These are phyloP conservation scores for Stachybotrys chartarum DNA, from an alignment of 2,329 filamentous ascomycete species.

Conservation along the genomic window DNA sequence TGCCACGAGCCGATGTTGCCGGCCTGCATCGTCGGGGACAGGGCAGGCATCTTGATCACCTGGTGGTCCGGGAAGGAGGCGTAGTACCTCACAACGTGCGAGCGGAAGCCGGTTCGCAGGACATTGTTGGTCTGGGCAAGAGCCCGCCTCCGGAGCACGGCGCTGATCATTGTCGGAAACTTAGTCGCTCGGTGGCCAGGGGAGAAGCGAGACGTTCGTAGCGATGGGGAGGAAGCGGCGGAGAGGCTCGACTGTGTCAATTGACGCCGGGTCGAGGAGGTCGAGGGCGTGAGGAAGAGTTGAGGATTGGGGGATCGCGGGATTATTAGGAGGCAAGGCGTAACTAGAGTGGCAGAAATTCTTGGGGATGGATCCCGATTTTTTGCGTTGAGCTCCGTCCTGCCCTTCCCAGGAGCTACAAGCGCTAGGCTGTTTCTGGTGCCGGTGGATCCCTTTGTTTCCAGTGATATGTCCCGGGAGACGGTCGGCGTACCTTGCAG, in stretches of 20 bases:
- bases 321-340: constrained; percentile 23
- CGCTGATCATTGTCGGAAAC: constrained; percentile 47
- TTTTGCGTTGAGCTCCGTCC: constrained; percentile 35
- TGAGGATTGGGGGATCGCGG: constrained; percentile 10
- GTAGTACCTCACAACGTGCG: constrained; percentile 55
- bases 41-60: constrained; percentile 93
- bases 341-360: constrained; percentile 23
- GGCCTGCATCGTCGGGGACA: constrained; percentile 95
- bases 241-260: constrained; percentile 4
- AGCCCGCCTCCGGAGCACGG: constrained; percentile 55
- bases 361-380: constrained; percentile 30
- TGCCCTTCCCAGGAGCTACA: constrained; percentile 23
- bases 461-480: neutral
- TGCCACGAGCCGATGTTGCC: constrained; percentile 97
- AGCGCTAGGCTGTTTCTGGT: constrained; percentile 22
- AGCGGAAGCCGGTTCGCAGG: constrained; percentile 43
- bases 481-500: neutral
- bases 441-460: neutral
- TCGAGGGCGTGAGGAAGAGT: constrained; percentile 9
- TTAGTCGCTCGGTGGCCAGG: constrained; percentile 3
- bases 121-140: constrained; percentile 43
- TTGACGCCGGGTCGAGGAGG: constrained; percentile 8
- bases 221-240: constrained; percentile 1
- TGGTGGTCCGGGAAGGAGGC: constrained; percentile 91
- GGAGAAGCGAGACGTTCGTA: constrained; percentile 21